phyloP scores from a whole-genome alignment of 176 grass and related monocot genomes.

The Hsuehochloa calcarea region DNA sequence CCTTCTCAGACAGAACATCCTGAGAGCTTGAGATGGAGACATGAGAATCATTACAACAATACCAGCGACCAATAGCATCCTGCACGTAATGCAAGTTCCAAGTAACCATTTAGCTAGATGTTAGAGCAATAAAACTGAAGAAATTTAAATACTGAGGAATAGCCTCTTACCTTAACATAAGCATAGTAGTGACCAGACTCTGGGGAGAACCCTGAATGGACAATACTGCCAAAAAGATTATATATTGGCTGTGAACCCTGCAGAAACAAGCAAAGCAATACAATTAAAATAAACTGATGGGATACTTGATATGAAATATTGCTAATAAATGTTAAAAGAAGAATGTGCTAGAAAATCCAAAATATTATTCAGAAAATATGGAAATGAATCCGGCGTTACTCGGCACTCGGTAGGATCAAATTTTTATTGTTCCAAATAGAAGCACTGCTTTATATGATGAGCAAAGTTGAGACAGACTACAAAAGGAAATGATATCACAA shows the following conservation, averaged over 20 bases:
- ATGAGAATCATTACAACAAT: conserved; percentile 95
- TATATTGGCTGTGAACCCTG: conserved; percentile 74
- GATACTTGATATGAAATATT: background rate
- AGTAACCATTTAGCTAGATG: conserved; percentile 10
- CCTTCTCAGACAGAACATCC: conserved; percentile 94
- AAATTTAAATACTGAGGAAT: conserved; percentile 25
- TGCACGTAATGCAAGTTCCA: conserved; percentile 42
- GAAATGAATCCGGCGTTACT: background rate
- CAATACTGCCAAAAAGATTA: conserved; percentile 88
- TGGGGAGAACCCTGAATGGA: conserved; percentile 81
- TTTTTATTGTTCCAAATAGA: background rate
- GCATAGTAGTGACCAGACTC: conserved; percentile 99
- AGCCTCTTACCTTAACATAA: conserved; percentile 83
- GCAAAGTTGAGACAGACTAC: background rate
- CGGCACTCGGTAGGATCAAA: background rate
- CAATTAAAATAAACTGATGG: conserved; percentile 22
- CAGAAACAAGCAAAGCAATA: conserved; percentile 35
- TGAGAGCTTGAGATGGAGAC: conserved; percentile 79
- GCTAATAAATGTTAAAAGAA: background rate
- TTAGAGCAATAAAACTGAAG: conserved; percentile 15
- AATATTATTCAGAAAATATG: background rate
- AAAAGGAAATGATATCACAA: background rate
- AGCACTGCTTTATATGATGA: background rate
- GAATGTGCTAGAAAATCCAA: background rate
- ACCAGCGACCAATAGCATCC: conserved; percentile 89